Evolutionary conservation across 163 green algal species (phyloP).

Genomic region (Chlorella variabilis): DNA sequence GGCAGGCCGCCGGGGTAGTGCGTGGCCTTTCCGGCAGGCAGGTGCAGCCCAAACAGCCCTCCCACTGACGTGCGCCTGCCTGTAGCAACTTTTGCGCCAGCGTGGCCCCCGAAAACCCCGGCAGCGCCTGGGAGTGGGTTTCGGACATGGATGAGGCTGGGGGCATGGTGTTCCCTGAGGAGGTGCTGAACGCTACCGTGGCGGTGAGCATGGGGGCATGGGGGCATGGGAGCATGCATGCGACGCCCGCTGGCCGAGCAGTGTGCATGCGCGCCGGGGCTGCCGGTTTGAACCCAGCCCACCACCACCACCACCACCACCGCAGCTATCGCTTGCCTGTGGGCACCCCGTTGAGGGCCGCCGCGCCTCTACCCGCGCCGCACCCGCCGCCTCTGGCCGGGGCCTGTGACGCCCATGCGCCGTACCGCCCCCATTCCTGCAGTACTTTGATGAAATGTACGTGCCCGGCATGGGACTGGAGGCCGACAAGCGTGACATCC

Average conservation of each 20-base stretch:
- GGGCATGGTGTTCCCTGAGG: background rate
- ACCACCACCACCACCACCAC: no score
- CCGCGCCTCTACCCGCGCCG: background rate
- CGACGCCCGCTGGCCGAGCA: no score
- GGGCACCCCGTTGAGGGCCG: background rate
- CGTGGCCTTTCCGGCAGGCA: no score
- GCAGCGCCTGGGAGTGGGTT: background rate
- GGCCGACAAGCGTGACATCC: background rate
- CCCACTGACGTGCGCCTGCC: no score
- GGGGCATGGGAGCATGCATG: no score
- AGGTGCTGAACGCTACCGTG: background rate
- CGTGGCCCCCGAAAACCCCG: background rate
- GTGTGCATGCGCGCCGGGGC: background rate
- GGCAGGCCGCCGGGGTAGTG: no score
- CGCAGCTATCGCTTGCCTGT: background rate
- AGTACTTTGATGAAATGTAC: constrained; percentile 5
- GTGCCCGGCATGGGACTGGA: background rate
- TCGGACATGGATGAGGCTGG: no score
- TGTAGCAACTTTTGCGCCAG: background rate
- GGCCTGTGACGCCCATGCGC: background rate
- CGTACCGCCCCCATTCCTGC: background rate
- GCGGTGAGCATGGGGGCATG: background rate
- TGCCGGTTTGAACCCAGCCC: background rate
- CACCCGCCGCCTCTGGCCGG: no score
- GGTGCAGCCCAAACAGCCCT: no score